Conservation (phyloP, 2,329 filamentous ascomycete genomes). For the Pseudocercospora vitis region DNA sequence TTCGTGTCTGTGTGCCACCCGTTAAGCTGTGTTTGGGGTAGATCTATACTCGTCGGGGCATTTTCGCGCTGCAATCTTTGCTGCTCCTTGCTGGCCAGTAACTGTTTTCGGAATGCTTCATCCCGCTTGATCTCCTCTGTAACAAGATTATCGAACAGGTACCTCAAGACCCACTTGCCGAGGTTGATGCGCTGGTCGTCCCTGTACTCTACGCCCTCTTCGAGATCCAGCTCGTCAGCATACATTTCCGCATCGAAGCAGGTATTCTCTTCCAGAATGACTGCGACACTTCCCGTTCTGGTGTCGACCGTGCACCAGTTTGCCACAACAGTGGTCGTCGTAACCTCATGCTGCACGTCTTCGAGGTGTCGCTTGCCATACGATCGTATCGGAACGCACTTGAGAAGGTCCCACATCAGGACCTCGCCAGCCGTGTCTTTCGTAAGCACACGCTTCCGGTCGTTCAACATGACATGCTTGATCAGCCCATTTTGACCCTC, state of each 20-base stretch:
- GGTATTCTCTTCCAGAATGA: constrained; percentile 88
- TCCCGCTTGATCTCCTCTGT: constrained; percentile 88
- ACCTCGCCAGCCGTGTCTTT: constrained; percentile 95
- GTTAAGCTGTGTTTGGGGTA: constrained; percentile 47
- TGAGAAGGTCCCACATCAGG: constrained; percentile 88
- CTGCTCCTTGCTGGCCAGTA: constrained; percentile 64
- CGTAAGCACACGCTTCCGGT: constrained; percentile 83
- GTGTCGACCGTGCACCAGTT: constrained; percentile 97
- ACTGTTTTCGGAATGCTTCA: constrained; percentile 65
- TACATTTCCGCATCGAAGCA: constrained; percentile 98
- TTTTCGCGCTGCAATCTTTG: constrained; percentile 56
- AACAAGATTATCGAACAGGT: constrained; percentile 84
- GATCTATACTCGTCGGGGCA: constrained; percentile 61
- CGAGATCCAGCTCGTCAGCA: constrained; percentile 78
- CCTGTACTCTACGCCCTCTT: constrained; percentile 74
- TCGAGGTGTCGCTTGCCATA: constrained; percentile 94
- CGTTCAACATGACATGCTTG: constrained; percentile 89
- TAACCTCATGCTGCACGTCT: constrained; percentile 82
- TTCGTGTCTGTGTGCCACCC: constrained; percentile 42
- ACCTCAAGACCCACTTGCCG: constrained; percentile 92
- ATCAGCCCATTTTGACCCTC: constrained; percentile 94
- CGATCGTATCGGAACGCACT: constrained; percentile 82
- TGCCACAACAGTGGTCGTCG: constrained; percentile 80
- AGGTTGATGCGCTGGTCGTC: constrained; percentile 97
- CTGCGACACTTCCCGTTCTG: constrained; percentile 85